These are phyloP conservation scores for Striga asiatica DNA, from an alignment of 257 asterid genomes.

Conservation along the genomic window DNA sequence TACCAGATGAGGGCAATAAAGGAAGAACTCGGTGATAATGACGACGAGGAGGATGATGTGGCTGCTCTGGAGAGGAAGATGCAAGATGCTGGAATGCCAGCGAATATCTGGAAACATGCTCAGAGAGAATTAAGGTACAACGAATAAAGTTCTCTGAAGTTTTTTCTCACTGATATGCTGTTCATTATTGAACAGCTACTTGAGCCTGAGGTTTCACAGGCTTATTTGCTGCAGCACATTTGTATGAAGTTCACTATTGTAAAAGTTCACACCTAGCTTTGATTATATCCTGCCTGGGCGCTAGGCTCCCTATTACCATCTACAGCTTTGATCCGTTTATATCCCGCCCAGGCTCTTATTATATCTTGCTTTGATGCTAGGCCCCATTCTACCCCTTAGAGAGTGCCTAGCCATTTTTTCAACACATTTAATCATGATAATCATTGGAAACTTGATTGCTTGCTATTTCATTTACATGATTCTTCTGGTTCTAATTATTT, in stretches of 20 bases:
- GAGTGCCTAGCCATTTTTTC: too few species aligned
- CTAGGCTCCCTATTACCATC: too few species aligned
- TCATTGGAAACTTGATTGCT: background rate
- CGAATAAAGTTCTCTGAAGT: background rate
- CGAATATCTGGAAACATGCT: conserved; percentile 91
- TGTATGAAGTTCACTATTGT: too few species aligned
- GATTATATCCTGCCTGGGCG: too few species aligned
- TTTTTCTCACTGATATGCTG: conserved; percentile 1
- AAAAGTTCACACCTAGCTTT: too few species aligned
- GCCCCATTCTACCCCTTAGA: too few species aligned
- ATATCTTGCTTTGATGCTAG: too few species aligned
- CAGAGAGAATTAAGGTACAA: conserved; percentile 91
- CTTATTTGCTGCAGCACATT: background rate
- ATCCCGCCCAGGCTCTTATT: too few species aligned
- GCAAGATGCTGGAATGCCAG: conserved; percentile 95
- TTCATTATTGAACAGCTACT: conserved; percentile 13
- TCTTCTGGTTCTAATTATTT: conserved; percentile 10
- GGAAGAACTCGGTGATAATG: conserved; percentile 97
- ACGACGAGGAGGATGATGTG: conserved; percentile 93
- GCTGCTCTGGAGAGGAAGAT: conserved; percentile 91
- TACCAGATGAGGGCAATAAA: conserved; percentile 95
- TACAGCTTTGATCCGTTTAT: too few species aligned
- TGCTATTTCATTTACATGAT: conserved; percentile 11
- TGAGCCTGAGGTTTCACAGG: background rate
- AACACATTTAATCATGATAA: background rate